Evolutionary conservation across 805 yeast genomes (phyloP).

Genomic region (Yarrowia sp.): DNA sequence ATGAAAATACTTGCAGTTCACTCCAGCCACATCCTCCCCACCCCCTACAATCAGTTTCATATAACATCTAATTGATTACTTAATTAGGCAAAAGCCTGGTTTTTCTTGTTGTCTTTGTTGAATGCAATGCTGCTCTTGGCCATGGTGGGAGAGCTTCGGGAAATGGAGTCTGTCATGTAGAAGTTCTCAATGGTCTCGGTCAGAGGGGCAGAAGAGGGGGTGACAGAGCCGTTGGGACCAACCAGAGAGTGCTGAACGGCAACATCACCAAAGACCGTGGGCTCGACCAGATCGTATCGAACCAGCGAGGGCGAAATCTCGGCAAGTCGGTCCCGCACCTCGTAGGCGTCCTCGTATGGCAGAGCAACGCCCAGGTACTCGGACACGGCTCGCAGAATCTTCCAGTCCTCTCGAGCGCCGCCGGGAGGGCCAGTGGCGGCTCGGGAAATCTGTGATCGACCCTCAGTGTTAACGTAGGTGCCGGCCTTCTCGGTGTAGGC

Average conservation of each 20-base stretch:
- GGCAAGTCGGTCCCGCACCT: slow-evolving; percentile 64
- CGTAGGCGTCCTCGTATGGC: slow-evolving; percentile 70
- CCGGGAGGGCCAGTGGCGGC: slow-evolving; percentile 90
- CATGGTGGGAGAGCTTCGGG: slow-evolving; percentile 87
- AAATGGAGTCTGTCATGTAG: slow-evolving; percentile 83
- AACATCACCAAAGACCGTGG: slow-evolving; percentile 53
- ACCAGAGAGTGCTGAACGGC: slow-evolving; percentile 50
- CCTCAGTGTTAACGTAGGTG: slow-evolving; percentile 85
- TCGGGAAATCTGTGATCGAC: slow-evolving; percentile 77
- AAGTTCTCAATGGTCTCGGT: slow-evolving; percentile 75
- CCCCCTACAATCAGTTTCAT: background rate
- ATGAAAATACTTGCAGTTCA: too few species aligned
- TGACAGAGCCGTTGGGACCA: slow-evolving; percentile 39
- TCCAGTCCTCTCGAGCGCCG: slow-evolving; percentile 90
- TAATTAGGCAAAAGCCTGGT: slow-evolving; percentile 25
- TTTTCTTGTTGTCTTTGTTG: slow-evolving; percentile 27
- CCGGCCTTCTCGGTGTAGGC: slow-evolving; percentile 87
- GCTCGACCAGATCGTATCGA: slow-evolving; percentile 71
- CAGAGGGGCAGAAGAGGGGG: slow-evolving; percentile 49
- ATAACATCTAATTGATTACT: slow-evolving; percentile 23
- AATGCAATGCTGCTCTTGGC: slow-evolving; percentile 69
- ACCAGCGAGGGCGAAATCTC: slow-evolving; percentile 79
- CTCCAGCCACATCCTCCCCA: too few species aligned
- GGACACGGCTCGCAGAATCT: slow-evolving; percentile 74
- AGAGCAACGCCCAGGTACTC: slow-evolving; percentile 68